phyloP scores from a whole-genome alignment of 2,329 filamentous ascomycete species.

The Akanthomyces uredinophilus region DNA sequence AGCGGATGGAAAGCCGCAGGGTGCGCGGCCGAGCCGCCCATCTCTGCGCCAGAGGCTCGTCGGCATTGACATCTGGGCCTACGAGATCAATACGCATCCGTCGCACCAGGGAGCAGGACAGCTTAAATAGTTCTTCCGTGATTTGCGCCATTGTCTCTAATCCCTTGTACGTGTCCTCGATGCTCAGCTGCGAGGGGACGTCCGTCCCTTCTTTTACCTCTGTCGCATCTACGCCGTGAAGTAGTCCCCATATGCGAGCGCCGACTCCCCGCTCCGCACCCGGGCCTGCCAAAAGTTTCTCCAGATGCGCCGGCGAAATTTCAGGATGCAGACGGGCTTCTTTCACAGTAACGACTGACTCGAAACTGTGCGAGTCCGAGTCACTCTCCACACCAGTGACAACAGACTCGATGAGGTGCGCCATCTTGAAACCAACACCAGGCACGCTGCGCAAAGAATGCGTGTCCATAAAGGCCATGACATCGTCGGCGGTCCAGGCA shows the following conservation, averaged over 20 bases:
- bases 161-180: conserved; percentile 84
- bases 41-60: conserved; percentile 28
- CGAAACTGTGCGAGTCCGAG: conserved; percentile 31
- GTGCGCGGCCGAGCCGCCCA: conserved; percentile 83
- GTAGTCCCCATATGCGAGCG: conserved; percentile 65
- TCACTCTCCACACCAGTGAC: conserved; percentile 36
- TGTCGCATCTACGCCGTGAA: conserved; percentile 74
- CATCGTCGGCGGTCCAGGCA: conserved; percentile 53
- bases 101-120: conserved; percentile 66
- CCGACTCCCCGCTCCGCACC: conserved; percentile 70
- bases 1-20: conserved; percentile 72
- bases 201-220: conserved; percentile 68
- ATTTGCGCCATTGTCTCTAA: conserved; percentile 62
- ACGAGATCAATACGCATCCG: conserved; percentile 76
- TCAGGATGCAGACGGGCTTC: conserved; percentile 58
- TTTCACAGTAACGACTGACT: conserved; percentile 53
- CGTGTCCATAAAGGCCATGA: conserved; percentile 65
- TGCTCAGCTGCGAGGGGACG: conserved; percentile 82
- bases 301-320: conserved; percentile 61
- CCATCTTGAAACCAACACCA: conserved; percentile 72
- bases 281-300: conserved; percentile 63
- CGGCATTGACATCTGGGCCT: conserved; percentile 38
- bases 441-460: conserved; percentile 78
- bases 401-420: conserved; percentile 46
- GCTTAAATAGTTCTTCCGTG: conserved; percentile 59